These are phyloP conservation scores for Oryza glumipatula DNA, from an alignment of 176 grass and related monocot genomes.

Conservation along the genomic window DNA sequence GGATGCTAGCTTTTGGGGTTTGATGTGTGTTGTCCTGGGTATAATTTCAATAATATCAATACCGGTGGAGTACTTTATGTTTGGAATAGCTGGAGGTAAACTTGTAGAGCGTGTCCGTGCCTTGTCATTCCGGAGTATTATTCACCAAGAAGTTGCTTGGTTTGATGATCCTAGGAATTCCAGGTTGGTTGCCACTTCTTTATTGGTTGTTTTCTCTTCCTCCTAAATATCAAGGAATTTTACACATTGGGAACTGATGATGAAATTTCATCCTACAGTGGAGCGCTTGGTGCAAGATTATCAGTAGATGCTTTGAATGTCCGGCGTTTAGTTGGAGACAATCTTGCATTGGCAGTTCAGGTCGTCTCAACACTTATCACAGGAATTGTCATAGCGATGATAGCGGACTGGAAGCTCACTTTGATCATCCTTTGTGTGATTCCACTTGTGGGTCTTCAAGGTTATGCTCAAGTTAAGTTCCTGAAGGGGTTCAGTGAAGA, in stretches of 20 bases:
- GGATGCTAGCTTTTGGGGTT: conserved; percentile 77
- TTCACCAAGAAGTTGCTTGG: conserved; percentile 90
- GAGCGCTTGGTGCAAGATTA: conserved; percentile 67
- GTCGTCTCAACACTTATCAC: conserved; percentile 47
- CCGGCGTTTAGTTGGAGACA: conserved; percentile 81
- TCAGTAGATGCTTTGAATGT: conserved; percentile 86
- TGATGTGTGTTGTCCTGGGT: conserved; percentile 78
- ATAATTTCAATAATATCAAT: conserved; percentile 54
- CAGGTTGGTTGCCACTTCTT: conserved; percentile 47
- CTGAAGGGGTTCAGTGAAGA: conserved; percentile 82
- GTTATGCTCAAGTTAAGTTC: conserved; percentile 81
- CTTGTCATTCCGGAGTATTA: conserved; percentile 65
- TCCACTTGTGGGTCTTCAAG: conserved; percentile 76
- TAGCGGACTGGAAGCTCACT: conserved; percentile 76
- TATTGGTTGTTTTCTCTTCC: conserved; percentile 14
- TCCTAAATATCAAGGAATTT: not conserved
- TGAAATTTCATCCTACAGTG: conserved; percentile 50
- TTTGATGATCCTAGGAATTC: conserved; percentile 87
- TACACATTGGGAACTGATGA: conserved; percentile 24
- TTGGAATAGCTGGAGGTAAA: conserved; percentile 82
- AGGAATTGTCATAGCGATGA: conserved; percentile 66
- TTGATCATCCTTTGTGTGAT: conserved; percentile 66
- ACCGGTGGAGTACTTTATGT: conserved; percentile 72
- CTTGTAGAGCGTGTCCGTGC: conserved; percentile 81
- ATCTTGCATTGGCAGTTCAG: conserved; percentile 68